Base-by-base conservation (phyloP, 345 rosid genomes). In the Arabis hirsuta region DNA sequence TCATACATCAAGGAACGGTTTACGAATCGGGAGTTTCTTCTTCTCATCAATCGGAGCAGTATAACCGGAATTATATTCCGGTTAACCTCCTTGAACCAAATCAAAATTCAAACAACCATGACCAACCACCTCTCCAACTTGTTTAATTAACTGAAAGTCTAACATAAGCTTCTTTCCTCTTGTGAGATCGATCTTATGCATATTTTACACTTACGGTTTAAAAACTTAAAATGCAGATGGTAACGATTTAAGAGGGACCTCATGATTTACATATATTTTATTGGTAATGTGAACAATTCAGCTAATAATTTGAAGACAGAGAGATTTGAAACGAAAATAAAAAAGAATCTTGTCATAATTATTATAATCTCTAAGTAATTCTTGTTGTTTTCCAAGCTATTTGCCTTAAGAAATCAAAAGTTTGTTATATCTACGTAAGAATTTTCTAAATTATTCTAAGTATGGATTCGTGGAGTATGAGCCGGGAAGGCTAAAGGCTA, bases 61-160 rank as follows among this genome's bases (percentile, higher is more conserved):
- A 81, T 32, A 90, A 88, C 55, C 81, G 87, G 31, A 83, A 70
- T 71, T 88, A 83, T 76, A 74, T 91, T 14, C 81, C 89, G 4
- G 89, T 88, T 44, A 86, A 80, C 70, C 77, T 85, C 74, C 73
- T 87, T 46, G 87, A 90, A 59, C 85, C 86, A 24, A 87, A 76
- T 70, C 83, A 76, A 55, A 86, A 84, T 1, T 84, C 84, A 67
- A 53, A 82, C 55, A 75, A 71, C 59, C 76, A 80, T 5, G 86
- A 84, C 63, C 85, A 82, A 46, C 81, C 87, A 32, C 80, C 92
- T 66, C 97, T 90, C 58, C 95, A 87, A 74, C 89, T 90, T 52
- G 97, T 90, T 81, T 90, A 77, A 71, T 81, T 90, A 77, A 71
- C 11, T 19, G 6, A 22, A 29, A 9, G 54, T 20, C 44, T 20